These are phyloP conservation scores for Cutaneotrichosporon dermatis DNA, from an alignment of 1,284 basidiomycete genomes.

Conservation along the genomic window DNA sequence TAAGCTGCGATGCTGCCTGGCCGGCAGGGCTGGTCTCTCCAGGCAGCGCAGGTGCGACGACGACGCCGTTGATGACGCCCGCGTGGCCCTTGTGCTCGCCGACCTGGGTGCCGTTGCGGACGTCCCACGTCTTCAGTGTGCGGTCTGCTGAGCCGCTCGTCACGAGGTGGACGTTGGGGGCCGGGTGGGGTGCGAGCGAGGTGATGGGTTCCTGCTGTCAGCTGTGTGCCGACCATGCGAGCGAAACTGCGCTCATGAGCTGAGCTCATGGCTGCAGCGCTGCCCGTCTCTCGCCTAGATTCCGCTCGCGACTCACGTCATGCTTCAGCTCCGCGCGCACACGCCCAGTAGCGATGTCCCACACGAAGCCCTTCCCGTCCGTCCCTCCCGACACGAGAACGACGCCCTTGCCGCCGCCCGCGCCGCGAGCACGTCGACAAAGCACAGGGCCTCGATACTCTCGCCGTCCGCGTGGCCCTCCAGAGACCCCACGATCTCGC, in stretches of 20 bases:
- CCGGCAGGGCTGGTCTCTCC: slow-evolving; percentile 40
- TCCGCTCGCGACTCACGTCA: slow-evolving; percentile 54
- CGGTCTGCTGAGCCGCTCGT: slow-evolving; percentile 82
- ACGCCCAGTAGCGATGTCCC: slow-evolving; percentile 83
- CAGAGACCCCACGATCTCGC: slow-evolving; percentile 72
- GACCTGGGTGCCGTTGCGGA: slow-evolving; percentile 71
- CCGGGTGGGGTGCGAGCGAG: slow-evolving; percentile 66
- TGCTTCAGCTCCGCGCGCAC: slow-evolving; percentile 74
- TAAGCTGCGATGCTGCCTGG: slow-evolving; percentile 49
- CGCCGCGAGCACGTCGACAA: slow-evolving; percentile 67
- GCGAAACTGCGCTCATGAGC: too few relatives aligned
- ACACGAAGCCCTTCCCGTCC: slow-evolving; percentile 89
- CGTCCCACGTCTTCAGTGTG: slow-evolving; percentile 87
- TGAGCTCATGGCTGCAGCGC: too few relatives aligned
- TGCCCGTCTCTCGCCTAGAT: too few relatives aligned
- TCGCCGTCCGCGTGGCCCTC: slow-evolving; percentile 83
- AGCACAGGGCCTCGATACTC: slow-evolving; percentile 82
- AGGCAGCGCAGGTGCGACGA: slow-evolving; percentile 54
- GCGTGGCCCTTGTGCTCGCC: slow-evolving; percentile 79
- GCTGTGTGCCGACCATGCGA: background rate
- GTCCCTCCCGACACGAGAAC: slow-evolving; percentile 79
- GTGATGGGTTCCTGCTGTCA: slow-evolving; percentile 71
- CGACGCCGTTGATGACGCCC: slow-evolving; percentile 71
- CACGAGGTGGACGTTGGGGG: slow-evolving; percentile 63
- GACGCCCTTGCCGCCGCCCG: slow-evolving; percentile 57